Evolutionary conservation across 208 protist species (phyloP), one percentile per base, ranked within the genome.

Genomic region (Angomonas ambiguus): DNA sequence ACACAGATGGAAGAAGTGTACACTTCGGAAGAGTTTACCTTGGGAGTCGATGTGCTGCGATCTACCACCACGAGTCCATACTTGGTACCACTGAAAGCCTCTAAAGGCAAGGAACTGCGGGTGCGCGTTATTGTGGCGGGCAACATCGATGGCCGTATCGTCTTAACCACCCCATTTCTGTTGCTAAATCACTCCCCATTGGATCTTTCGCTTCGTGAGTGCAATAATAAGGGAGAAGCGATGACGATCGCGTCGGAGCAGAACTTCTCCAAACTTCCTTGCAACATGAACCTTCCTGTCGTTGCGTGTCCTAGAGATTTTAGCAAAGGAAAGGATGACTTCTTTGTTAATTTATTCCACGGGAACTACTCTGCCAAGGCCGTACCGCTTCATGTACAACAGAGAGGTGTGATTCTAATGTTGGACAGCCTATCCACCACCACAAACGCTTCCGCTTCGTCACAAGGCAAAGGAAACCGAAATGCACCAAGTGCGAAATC

Each of bases 131-230:
- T 63, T 16, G 35, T 75, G 35, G 57, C 62, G 0, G 62, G 59
- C 1, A 51, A 56, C 8, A 76, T 69, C 38, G 76, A 61, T 27
- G 13, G 35, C 13, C 35, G 35, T 41, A 35, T 95, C 30, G 28
- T 85, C 53, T 63, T 95, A 20, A 74, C 72, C 5, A 90, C 84
- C 0, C 82, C 87, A 2, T 93, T 85, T 49, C 59, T 76, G 31
- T 65, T 95, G 49, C 66, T 90, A 16, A 95, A 95, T 71, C 87
- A 92, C 76, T 85, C 87, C 0, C 80, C 85, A 28, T 55, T 91
- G 34, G 42, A 64, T 22, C 65, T 95, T 57, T 67, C 71, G 10
- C 22, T 95, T n/a, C 59, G 67, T 8, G 84, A 93, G 62, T 92
- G 76, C 69, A 82, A 71, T n/a, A 35, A 33, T 31, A 72, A 70